Conservation (phyloP, 352 stramenopile genomes). For the Phytophthora pistaciae region DNA sequence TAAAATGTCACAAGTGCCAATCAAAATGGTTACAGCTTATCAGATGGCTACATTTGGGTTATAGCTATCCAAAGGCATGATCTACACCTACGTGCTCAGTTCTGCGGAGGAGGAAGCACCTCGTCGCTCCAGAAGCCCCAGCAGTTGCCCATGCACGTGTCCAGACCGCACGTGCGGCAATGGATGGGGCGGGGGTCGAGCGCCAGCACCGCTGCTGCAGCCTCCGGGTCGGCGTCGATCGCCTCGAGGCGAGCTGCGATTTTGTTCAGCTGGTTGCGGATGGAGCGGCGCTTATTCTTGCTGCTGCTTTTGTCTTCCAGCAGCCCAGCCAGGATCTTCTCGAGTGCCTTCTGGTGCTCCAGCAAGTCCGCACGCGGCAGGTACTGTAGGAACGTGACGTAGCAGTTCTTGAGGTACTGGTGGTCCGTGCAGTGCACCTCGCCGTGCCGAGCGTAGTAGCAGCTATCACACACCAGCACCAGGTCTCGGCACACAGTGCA, state of each 20-base stretch:
- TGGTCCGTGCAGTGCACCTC: conserved; percentile 82
- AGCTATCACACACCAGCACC: conserved; percentile 73
- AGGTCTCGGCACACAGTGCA: conserved; percentile 80
- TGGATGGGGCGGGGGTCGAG: conserved; percentile 60
- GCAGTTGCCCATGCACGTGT: conserved; percentile 70
- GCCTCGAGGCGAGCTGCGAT: conserved; percentile 54
- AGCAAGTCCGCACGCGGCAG: conserved; percentile 52
- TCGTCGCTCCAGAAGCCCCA: conserved; percentile 83
- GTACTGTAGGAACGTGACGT: conserved; percentile 80
- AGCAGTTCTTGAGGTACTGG: conserved; percentile 78
- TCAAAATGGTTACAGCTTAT: conserved; percentile 10
- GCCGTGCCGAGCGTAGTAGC: conserved; percentile 63
- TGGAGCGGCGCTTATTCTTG: conserved; percentile 77
- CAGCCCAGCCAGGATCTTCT: conserved; percentile 57
- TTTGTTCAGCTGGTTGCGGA: conserved; percentile 78
- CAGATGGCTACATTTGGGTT: background rate
- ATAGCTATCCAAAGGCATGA: no score
- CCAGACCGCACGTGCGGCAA: conserved; percentile 68
- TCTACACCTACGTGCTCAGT: conserved; percentile 8
- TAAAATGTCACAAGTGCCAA: background rate
- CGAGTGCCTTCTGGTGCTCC: conserved; percentile 52
- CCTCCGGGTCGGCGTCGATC: conserved; percentile 50
- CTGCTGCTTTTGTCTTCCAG: conserved; percentile 64
- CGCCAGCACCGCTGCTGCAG: conserved; percentile 38
- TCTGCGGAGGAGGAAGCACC: conserved; percentile 31